Conservation (phyloP, 371 early-diverging fungal genomes). For the Zopfochytrium polystomum region DNA sequence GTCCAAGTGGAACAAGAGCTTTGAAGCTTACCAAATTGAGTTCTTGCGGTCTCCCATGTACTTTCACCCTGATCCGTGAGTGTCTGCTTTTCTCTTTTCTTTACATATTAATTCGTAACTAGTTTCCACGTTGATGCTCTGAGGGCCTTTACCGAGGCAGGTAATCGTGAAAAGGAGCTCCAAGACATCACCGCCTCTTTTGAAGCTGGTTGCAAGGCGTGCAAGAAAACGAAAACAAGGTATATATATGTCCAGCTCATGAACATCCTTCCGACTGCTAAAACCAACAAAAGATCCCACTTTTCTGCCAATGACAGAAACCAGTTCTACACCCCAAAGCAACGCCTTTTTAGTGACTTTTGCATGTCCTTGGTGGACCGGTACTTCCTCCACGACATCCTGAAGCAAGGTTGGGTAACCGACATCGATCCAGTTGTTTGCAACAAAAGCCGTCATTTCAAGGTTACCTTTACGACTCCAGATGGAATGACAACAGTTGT, state of each 20-base stretch:
- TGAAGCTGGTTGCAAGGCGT: conserved; percentile 8
- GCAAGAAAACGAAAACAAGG: conserved; percentile 5
- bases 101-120: neutral
- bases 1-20: conserved; percentile 18
- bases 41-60: conserved; percentile 16
- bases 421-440: conserved; percentile 9
- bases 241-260: neutral
- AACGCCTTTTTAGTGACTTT: conserved; percentile 14
- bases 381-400: conserved; percentile 18
- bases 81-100: neutral
- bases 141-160: conserved; percentile 12
- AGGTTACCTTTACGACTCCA: no score
- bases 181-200: conserved; percentile 15
- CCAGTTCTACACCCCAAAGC: conserved; percentile 18
- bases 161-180: conserved; percentile 14
- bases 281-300: conserved; percentile 7
- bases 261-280: neutral
- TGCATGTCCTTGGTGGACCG: conserved; percentile 14
- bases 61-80: conserved; percentile 26
- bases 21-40: conserved; percentile 11
- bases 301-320: conserved; percentile 15
- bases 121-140: conserved; percentile 19
- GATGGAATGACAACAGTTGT: no score
- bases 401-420: conserved; percentile 16
- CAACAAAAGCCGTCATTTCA: no score